Conservation (phyloP, 1,284 basidiomycete genomes). For the Calocybe gambosa region DNA sequence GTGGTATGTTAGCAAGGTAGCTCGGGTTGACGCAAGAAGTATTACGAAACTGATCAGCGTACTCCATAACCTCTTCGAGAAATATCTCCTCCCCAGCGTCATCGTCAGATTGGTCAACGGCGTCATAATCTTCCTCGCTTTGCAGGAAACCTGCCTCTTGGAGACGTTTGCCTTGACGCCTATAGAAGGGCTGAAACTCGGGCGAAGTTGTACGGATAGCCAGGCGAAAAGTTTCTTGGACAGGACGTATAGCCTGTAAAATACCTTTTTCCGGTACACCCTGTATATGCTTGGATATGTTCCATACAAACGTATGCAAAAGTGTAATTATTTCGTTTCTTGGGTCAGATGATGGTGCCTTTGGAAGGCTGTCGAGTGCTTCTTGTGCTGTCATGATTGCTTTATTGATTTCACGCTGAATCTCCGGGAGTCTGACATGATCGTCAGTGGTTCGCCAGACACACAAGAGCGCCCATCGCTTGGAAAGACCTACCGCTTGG, state of each 20-base stretch:
- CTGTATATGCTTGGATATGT: conserved; percentile 40
- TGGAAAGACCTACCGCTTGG: conserved; percentile 37
- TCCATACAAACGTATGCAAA: conserved; percentile 39
- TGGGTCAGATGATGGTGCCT: conserved; percentile 48
- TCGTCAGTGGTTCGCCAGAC: background rate
- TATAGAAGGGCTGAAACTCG: conserved; percentile 40
- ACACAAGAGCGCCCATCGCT: conserved; percentile 1
- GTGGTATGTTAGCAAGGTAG: background rate
- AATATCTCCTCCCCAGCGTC: conserved; percentile 30
- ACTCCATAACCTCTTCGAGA: conserved; percentile 49
- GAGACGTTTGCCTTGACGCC: conserved; percentile 14
- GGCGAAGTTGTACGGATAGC: conserved; percentile 52
- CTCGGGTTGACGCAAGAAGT: background rate
- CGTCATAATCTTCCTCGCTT: conserved; percentile 19
- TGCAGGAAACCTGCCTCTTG: conserved; percentile 24
- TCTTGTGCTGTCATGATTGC: conserved; percentile 35
- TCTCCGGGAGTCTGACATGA: conserved; percentile 51
- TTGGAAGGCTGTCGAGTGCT: conserved; percentile 38
- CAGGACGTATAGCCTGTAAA: conserved; percentile 46
- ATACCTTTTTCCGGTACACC: conserved; percentile 48
- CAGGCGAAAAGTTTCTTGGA: conserved; percentile 39
- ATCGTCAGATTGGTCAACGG: conserved; percentile 6
- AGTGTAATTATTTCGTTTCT: conserved; percentile 46
- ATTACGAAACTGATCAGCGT: conserved; percentile 39
- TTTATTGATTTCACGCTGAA: conserved; percentile 44